phyloP scores from a whole-genome alignment of 352 stramenopile genomes.

The Phytophthora fragariae region DNA sequence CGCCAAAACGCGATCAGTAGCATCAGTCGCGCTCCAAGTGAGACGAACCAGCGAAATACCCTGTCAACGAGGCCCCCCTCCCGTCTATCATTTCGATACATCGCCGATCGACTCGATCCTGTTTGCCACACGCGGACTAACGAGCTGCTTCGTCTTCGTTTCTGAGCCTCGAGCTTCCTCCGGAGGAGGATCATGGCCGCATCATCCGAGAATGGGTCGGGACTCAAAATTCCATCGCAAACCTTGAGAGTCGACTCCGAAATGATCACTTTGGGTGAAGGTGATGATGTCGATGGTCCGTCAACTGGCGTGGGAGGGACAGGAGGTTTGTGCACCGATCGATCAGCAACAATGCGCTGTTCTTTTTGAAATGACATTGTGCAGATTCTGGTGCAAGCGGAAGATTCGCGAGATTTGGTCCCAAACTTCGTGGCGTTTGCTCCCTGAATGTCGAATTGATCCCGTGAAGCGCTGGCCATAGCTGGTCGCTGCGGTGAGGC shows the following conservation, averaged over 20 bases:
- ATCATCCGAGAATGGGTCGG: slow-evolving; percentile 25
- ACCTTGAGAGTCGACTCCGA: slow-evolving; percentile 16
- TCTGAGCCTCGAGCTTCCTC: slow-evolving; percentile 11
- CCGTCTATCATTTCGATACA: slow-evolving; percentile 21
- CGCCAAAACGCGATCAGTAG: slow-evolving; percentile 65
- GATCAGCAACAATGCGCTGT: slow-evolving; percentile 10
- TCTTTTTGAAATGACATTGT: neutral
- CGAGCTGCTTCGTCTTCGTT: neutral
- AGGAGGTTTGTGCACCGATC: neutral
- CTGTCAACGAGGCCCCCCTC: neutral
- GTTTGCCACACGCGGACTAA: neutral
- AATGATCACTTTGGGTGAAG: slow-evolving; percentile 20
- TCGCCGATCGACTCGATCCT: slow-evolving; percentile 3
- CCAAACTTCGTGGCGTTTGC: neutral
- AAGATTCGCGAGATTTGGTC: neutral
- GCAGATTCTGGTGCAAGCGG: neutral
- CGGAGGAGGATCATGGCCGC: slow-evolving; percentile 30
- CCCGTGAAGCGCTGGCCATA: neutral
- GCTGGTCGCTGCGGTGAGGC: slow-evolving; percentile 12
- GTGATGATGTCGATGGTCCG: slow-evolving; percentile 2
- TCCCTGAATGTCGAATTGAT: neutral
- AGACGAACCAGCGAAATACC: neutral
- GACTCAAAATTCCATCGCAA: slow-evolving; percentile 29
- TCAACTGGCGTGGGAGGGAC: neutral
- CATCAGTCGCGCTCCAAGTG: slow-evolving; percentile 21